Percentiles rank a stretch among this genome's conserved stretches.
Conservation (phyloP, 768 basidiomycete species). For the Russula brevipes region DNA sequence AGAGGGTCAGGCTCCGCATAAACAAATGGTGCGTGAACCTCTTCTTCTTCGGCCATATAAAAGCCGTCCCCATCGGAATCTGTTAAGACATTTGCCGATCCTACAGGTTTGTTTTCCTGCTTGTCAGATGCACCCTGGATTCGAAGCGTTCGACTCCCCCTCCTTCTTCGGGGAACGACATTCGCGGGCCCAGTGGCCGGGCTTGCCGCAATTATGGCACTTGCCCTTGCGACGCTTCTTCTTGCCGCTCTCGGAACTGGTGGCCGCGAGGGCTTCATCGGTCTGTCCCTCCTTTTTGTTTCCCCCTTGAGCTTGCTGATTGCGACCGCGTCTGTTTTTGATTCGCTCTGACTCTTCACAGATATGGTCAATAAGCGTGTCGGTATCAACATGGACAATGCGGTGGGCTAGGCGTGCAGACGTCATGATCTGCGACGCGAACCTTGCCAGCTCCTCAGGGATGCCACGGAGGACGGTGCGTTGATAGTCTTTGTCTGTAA, state of each 20-base stretch:
- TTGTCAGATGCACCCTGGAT: neutral
- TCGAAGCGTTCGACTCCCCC: no score
- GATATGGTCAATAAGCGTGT: neutral
- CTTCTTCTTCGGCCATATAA: neutral
- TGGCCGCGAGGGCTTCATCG: neutral
- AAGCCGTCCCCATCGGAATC: neutral
- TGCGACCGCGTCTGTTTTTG: neutral
- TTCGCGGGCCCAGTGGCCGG: neutral
- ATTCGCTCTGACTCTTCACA: neutral
- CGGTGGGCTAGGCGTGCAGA: neutral
- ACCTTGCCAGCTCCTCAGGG: neutral
- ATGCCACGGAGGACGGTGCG: neutral
- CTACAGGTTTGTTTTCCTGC: neutral
- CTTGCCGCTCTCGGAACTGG: neutral
- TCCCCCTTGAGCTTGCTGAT: no score
- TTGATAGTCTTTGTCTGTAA: neutral
- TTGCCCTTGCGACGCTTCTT: conserved; percentile 7
- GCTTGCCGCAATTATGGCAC: neutral
- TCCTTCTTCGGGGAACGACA: neutral
- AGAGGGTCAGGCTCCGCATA: neutral
- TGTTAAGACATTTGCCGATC: neutral
- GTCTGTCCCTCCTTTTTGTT: neutral
- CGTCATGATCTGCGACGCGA: neutral
- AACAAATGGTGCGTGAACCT: neutral
- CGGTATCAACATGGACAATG: neutral